Percentiles rank a stretch among this genome's conserved stretches.
phyloP scores from a whole-genome alignment of 2,329 filamentous ascomycete genomes.

The Colletotrichum filicis region DNA sequence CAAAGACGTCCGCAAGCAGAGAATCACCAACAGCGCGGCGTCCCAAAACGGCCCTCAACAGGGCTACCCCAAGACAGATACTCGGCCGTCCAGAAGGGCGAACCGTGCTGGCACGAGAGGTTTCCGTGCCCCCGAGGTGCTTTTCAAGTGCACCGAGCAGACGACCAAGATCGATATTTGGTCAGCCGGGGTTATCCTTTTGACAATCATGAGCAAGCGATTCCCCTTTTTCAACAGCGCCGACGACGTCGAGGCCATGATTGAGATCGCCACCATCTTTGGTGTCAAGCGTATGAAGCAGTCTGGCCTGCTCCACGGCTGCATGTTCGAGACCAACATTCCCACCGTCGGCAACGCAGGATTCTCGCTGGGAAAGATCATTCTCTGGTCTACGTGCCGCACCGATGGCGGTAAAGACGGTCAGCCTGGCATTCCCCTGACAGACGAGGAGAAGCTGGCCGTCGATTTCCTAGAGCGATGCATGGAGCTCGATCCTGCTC shows the following conservation, averaged over 20 bases:
- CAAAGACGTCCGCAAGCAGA: constrained; percentile 69
- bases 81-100: constrained; percentile 85
- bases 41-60: constrained; percentile 63
- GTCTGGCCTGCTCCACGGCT: constrained; percentile 85
- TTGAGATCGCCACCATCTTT: constrained; percentile 97
- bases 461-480: constrained; percentile 78
- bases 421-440: constrained; percentile 61
- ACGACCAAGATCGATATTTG: constrained; percentile 96
- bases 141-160: constrained; percentile 97
- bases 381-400: constrained; percentile 92
- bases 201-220: constrained; percentile 91
- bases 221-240: constrained; percentile 99
- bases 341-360: constrained; percentile 89
- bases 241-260: constrained; percentile 97
- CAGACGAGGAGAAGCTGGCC: constrained; percentile 76
- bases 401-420: constrained; percentile 66
- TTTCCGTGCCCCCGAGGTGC: constrained; percentile 94
- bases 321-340: constrained; percentile 91
- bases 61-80: constrained; percentile 91
- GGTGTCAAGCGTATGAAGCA: constrained; percentile 85
- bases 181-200: constrained; percentile 95
- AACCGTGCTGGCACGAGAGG: constrained; percentile 95
- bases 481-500: constrained; percentile 80
- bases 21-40: constrained; percentile 68
- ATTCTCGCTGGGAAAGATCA: constrained; percentile 91